These are phyloP conservation scores for Mikania micrantha DNA, from an alignment of 129 eudicot genomes.

Conservation along the genomic window DNA sequence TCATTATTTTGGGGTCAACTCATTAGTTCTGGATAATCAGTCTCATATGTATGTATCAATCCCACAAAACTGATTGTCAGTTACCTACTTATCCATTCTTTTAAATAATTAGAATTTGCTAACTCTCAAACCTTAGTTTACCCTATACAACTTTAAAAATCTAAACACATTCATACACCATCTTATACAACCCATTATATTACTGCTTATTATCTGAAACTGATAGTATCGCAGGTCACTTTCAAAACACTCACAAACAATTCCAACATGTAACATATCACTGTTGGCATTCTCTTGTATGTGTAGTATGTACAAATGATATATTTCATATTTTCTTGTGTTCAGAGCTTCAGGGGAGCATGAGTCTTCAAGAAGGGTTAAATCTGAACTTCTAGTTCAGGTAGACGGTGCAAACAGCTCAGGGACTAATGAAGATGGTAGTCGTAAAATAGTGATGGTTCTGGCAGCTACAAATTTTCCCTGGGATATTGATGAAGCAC, in stretches of 20 bases:
- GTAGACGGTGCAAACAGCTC: conserved; percentile 81
- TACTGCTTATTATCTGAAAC: neutral
- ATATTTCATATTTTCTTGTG: neutral
- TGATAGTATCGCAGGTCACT: neutral
- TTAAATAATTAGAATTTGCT: neutral
- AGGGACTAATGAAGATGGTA: conserved; percentile 86
- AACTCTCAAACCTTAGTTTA: neutral
- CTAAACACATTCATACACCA: neutral
- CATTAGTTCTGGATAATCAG: neutral
- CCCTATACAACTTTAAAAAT: neutral
- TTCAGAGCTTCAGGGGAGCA: conserved; percentile 97
- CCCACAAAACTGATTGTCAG: neutral
- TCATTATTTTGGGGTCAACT: neutral
- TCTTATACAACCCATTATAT: neutral
- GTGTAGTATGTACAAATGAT: neutral
- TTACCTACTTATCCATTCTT: neutral
- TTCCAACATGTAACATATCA: neutral
- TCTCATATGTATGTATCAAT: no score
- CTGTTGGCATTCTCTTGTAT: neutral
- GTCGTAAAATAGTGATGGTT: conserved; percentile 95
- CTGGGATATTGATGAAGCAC: conserved; percentile 98
- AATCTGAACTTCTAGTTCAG: conserved; percentile 91
- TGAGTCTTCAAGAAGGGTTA: conserved; percentile 92
- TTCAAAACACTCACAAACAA: neutral
- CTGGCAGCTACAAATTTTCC: conserved; percentile 98